Conservation (phyloP, 805 yeast genomes). For the Metschnikowia shivogae region DNA sequence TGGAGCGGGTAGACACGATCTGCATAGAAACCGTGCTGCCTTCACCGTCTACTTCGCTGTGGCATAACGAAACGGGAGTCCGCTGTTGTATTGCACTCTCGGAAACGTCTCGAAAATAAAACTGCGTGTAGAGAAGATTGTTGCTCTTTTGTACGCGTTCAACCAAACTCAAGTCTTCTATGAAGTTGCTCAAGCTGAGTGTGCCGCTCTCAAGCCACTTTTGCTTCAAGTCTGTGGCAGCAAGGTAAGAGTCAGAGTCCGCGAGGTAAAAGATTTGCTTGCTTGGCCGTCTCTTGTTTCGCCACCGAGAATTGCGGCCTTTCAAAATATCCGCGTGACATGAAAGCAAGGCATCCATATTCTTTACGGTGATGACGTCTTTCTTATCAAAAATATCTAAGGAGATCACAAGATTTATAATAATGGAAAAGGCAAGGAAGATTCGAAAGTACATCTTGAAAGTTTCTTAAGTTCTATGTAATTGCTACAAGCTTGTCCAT, state of each 20-base stretch:
- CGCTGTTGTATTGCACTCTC: not conserved
- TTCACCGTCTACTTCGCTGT: constrained; percentile 15
- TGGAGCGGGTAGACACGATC: not conserved
- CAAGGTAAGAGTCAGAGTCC: not conserved
- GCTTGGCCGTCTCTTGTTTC: not conserved
- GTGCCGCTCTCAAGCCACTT: constrained; percentile 1
- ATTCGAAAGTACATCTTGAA: too few relatives aligned
- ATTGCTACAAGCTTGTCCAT: not conserved
- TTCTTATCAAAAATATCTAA: not conserved
- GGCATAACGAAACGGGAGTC: constrained; percentile 14
- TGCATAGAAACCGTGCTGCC: constrained; percentile 14
- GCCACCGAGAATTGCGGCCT: constrained; percentile 2
- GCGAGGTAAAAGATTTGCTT: not conserved
- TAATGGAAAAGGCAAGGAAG: not conserved
- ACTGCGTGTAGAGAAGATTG: constrained; percentile 3
- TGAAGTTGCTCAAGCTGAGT: not conserved
- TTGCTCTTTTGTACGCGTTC: not conserved
- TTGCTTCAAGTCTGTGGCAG: constrained; percentile 1
- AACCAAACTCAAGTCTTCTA: not conserved
- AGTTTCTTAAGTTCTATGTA: too few relatives aligned
- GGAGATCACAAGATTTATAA: not conserved
- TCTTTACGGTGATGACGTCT: constrained; percentile 1
- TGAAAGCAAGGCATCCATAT: constrained; percentile 1
- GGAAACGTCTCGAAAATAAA: constrained; percentile 7
- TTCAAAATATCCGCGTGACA: not conserved